A percentile compares a stretch with the other conserved stretches of the same genome.
phyloP scores from a whole-genome alignment of 768 basidiomycete species.

The Phlebiopsis flavidoalba region DNA sequence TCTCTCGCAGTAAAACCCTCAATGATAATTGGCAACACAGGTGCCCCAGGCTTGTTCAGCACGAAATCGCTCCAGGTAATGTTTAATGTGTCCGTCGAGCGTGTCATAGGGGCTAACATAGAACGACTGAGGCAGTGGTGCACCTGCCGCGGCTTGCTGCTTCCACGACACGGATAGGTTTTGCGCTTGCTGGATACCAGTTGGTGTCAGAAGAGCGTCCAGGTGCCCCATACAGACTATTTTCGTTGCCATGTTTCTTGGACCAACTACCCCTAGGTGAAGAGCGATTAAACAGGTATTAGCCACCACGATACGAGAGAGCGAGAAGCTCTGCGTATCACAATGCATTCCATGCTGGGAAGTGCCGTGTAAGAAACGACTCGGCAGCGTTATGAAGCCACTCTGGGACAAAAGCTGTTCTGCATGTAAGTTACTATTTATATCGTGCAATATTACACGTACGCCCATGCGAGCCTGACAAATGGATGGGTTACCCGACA shows the following conservation, averaged over 20 bases:
- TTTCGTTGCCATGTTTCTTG: background rate
- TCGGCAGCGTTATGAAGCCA: slow-evolving; percentile 4
- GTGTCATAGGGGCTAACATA: slow-evolving; percentile 3
- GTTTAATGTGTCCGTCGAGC: slow-evolving; percentile 3
- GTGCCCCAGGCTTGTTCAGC: background rate
- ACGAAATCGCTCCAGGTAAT: background rate
- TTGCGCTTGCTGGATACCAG: slow-evolving; percentile 1
- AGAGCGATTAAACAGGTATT: background rate
- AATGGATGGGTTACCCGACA: background rate
- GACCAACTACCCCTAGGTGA: slow-evolving; percentile 1
- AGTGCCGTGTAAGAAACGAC: background rate
- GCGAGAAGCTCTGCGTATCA: background rate
- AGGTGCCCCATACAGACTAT: slow-evolving; percentile 2
- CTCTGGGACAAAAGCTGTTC: background rate
- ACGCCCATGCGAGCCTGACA: slow-evolving; percentile 5
- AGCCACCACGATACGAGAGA: background rate
- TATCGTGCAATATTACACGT: background rate
- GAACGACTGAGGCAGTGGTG: slow-evolving; percentile 2
- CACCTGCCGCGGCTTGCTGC: background rate
- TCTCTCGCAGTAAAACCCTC: slow-evolving; percentile 6
- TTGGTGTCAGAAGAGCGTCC: slow-evolving; percentile 1
- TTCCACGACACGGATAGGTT: slow-evolving; percentile 1
- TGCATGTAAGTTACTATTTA: background rate
- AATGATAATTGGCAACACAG: background rate
- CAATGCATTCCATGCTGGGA: slow-evolving; percentile 3